Base-by-base conservation (phyloP, 2,329 filamentous ascomycete genomes). In the Rutstroemia sp. region DNA sequence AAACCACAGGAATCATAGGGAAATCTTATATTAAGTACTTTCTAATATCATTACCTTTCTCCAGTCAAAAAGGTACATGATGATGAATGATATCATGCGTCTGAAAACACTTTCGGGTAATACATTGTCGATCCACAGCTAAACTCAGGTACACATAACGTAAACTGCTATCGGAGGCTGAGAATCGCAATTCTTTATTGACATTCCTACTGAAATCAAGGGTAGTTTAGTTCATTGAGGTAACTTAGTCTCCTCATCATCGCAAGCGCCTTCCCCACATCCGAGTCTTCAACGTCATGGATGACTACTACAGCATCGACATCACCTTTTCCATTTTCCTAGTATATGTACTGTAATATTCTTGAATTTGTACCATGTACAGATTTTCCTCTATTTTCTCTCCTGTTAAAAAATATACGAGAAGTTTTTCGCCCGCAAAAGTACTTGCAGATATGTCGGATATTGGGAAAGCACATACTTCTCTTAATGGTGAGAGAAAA, bases 401-500 rank as follows among this genome's bases (percentile, higher is more conserved):
- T 40, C 10, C 2, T 14, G 39, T 14, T 14, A 40, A 16, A 7
- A 40, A 42, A n/a, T 42, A 30, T 48, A 48, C 49, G 4, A 48
- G 36, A 47, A 38, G 14, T 23, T 23, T 23, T 34, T 57, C 30
- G 34, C 36, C 14, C 27, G 21, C 9, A 19, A 47, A 17, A n/a
- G 7, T 19, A 36, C 19, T 21, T 39, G 19, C 49, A 38, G 23
- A 40, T 19, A 54, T 46, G 30, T 52, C 21, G 44, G 8, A 39
- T 19, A 27, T 48, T 50, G 52, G 52, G 16, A 55, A 50, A 4
- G 52, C 52, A 48, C 48, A 27, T 38, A 47, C 21, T 30, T 48
- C 48, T 38, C 48, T 49, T 12, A 57, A 61, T 60, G 57, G 57
- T 57, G 46, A 40, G 42, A 47, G n/a, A 57, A 23, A 19, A 19